These are phyloP conservation scores for Artemisia annua DNA, from an alignment of 129 eudicot genomes.

Conservation along the genomic window DNA sequence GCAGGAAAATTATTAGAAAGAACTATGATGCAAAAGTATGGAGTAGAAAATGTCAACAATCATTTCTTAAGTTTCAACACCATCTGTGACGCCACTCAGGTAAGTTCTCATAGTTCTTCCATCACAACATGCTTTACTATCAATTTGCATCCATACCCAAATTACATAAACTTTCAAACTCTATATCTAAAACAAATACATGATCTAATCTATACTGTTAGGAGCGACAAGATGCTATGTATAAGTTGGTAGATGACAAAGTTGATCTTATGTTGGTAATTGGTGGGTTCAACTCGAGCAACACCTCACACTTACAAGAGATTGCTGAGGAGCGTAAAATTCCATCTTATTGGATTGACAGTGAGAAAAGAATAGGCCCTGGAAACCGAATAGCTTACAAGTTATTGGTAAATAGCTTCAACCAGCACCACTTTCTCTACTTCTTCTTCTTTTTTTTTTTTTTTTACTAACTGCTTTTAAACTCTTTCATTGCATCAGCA, in stretches of 20 bases:
- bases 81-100: conserved; percentile 97
- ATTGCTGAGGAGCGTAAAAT: conserved; percentile 91
- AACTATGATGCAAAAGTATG: conserved; percentile 89
- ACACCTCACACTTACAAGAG: conserved; percentile 92
- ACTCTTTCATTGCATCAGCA: conserved; percentile 49
- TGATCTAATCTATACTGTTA: conserved; percentile 24
- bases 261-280: conserved; percentile 86
- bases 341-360: conserved; percentile 97
- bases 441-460: not conserved
- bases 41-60: conserved; percentile 72
- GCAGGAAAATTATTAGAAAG: conserved; percentile 81
- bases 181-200: not conserved
- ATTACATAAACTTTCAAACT: not conserved
- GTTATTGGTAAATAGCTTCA: conserved; percentile 46
- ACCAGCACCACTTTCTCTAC: not conserved
- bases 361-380: conserved; percentile 90
- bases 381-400: conserved; percentile 77
- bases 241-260: conserved; percentile 78
- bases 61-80: conserved; percentile 95
- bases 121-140: not conserved
- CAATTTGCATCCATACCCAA: not conserved
- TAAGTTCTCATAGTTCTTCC: conserved; percentile 24
- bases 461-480: not conserved
- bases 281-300: conserved; percentile 97
- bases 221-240: conserved; percentile 99